Evolutionary conservation across 2,329 filamentous ascomycete species (phyloP).

Genomic region (Penicillium janthinellum): DNA sequence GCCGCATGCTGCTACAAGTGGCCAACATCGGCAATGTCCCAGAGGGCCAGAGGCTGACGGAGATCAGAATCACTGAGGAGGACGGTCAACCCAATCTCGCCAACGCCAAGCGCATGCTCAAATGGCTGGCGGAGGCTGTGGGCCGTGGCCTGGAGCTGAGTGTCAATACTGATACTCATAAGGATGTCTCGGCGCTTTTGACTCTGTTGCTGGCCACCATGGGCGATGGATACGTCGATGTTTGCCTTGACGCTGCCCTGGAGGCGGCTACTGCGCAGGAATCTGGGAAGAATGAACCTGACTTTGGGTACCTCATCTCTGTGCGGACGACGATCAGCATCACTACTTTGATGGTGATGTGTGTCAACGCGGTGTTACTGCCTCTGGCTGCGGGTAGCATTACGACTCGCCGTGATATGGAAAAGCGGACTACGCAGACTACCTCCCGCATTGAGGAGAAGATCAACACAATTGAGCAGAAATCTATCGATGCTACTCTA

Average conservation of each 20-base stretch:
- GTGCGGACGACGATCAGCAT: slow-evolving; percentile 83
- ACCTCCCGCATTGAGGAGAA: slow-evolving; percentile 83
- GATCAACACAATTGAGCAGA: slow-evolving; percentile 70
- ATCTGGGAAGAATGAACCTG: slow-evolving; percentile 77
- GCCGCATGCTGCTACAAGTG: slow-evolving; percentile 84
- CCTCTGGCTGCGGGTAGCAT: slow-evolving; percentile 87
- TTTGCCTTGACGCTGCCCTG: slow-evolving; percentile 67
- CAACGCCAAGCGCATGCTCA: slow-evolving; percentile 97
- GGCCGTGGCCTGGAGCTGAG: slow-evolving; percentile 89
- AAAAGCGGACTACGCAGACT: slow-evolving; percentile 73
- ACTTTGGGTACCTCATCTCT: slow-evolving; percentile 78
- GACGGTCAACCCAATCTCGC: slow-evolving; percentile 79
- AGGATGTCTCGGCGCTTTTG: slow-evolving; percentile 84
- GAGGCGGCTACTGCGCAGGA: slow-evolving; percentile 78
- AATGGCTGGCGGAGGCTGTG: slow-evolving; percentile 94
- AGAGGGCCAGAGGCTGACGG: slow-evolving; percentile 70
- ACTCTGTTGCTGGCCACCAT: slow-evolving; percentile 82
- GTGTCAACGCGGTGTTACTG: slow-evolving; percentile 86
- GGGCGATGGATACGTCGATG: slow-evolving; percentile 77
- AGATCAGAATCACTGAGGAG: slow-evolving; percentile 87
- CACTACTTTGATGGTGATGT: slow-evolving; percentile 89
- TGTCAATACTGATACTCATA: slow-evolving; percentile 83
- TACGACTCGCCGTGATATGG: slow-evolving; percentile 86
- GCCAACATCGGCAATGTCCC: slow-evolving; percentile 74
- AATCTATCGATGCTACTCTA: slow-evolving; percentile 70